phyloP scores from a whole-genome alignment of 2,329 filamentous ascomycete genomes.

The Leptoxyphium fumago region DNA sequence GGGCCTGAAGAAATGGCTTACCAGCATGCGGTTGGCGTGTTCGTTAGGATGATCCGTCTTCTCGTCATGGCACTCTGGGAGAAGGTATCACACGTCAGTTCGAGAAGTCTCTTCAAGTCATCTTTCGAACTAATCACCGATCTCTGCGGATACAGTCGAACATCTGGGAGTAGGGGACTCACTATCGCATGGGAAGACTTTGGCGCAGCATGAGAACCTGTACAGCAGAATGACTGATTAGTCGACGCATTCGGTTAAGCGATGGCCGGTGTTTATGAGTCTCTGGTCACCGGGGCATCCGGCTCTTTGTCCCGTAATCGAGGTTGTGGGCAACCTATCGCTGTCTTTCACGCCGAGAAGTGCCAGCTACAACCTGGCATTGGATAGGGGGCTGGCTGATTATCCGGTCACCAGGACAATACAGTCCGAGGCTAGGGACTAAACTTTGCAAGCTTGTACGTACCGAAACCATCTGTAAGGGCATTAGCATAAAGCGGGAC shows the following conservation, averaged over 20 bases:
- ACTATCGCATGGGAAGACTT: constrained; percentile 43
- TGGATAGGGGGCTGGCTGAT: no score
- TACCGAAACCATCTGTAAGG: constrained; percentile 36
- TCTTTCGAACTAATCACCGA: neutral
- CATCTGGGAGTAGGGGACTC: constrained; percentile 17
- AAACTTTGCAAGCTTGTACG: constrained; percentile 3
- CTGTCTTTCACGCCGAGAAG: no score
- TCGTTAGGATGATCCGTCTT: constrained; percentile 59
- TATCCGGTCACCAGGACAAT: no score
- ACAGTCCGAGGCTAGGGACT: no score
- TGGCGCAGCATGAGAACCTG: constrained; percentile 42
- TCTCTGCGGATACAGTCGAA: neutral
- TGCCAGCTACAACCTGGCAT: no score
- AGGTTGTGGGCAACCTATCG: no score
- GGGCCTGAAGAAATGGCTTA: constrained; percentile 14
- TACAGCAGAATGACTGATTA: neutral
- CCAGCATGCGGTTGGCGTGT: constrained; percentile 74
- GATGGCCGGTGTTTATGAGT: no score
- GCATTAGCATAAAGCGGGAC: neutral
- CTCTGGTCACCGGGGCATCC: no score
- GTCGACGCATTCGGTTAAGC: no score
- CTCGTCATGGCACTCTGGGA: constrained; percentile 54
- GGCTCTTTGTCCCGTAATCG: no score
- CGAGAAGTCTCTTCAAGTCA: neutral
- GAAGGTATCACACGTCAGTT: neutral